Conservation (phyloP, 176 grass and related monocot genomes). For the Zoysia pacifica region DNA sequence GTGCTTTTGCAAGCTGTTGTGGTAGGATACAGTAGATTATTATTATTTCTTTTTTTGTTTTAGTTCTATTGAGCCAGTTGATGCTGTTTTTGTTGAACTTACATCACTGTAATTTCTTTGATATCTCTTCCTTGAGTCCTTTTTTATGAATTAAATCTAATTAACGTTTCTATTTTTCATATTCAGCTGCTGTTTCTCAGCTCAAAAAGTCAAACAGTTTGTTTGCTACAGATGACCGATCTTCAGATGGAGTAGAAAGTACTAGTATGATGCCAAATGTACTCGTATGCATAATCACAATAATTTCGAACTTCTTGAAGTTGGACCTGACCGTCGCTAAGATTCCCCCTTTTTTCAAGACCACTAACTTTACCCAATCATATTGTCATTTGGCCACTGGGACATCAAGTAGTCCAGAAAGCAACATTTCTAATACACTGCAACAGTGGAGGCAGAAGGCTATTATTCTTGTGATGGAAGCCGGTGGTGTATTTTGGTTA, state of each 20-base stretch:
- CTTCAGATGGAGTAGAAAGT: slow-evolving; percentile 63
- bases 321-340: slow-evolving; percentile 45
- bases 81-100: not conserved
- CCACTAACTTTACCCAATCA: slow-evolving; percentile 46
- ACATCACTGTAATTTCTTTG: not conserved
- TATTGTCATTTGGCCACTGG: slow-evolving; percentile 27
- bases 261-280: slow-evolving; percentile 65
- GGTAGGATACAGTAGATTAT: not conserved
- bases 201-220: slow-evolving; percentile 66
- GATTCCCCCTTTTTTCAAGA: slow-evolving; percentile 38
- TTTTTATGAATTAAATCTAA: slow-evolving; percentile 38
- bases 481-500: slow-evolving; percentile 83
- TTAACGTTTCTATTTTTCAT: slow-evolving; percentile 39
- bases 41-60: not conserved
- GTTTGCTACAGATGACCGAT: slow-evolving; percentile 64
- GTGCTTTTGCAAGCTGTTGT: not conserved
- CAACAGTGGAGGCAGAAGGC: slow-evolving; percentile 79
- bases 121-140: not conserved
- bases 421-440: slow-evolving; percentile 44
- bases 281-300: slow-evolving; percentile 69
- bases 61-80: not conserved
- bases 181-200: slow-evolving; percentile 81
- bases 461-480: slow-evolving; percentile 83
- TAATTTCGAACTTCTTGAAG: slow-evolving; percentile 84
- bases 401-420: slow-evolving; percentile 49